phyloP scores from a whole-genome alignment of 306 rosid species.

The Cicer bijugum region DNA sequence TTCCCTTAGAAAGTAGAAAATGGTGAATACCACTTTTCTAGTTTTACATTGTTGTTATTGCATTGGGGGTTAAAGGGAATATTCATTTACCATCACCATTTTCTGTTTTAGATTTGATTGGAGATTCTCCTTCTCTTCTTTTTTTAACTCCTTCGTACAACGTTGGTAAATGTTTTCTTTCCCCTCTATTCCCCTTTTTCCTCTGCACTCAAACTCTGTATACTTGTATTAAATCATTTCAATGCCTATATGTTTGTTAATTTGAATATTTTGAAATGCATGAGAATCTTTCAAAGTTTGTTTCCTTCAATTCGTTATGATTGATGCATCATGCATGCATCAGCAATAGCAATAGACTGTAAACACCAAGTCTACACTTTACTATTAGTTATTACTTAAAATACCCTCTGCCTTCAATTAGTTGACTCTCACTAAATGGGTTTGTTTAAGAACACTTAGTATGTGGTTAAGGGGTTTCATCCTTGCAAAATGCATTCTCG shows the following conservation, averaged over 20 bases:
- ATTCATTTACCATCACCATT: conserved; percentile 37
- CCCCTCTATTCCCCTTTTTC: background rate
- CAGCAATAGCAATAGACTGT: conserved; percentile 38
- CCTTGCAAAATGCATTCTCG: too few relatives aligned
- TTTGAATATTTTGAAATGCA: conserved; percentile 21
- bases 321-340: conserved; percentile 42
- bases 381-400: background rate
- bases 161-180: conserved; percentile 25
- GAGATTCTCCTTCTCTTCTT: conserved; percentile 43
- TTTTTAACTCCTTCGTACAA: conserved; percentile 41
- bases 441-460: too few relatives aligned
- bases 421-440: too few relatives aligned
- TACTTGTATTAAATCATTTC: conserved; percentile 36
- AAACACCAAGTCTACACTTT: conserved; percentile 6
- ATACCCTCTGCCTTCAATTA: background rate
- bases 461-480: too few relatives aligned
- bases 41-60: conserved; percentile 42
- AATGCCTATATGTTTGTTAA: conserved; percentile 25
- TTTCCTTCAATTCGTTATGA: conserved; percentile 37
- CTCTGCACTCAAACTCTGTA: conserved; percentile 26
- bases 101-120: conserved; percentile 43
- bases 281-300: conserved; percentile 22
- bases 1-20: conserved; percentile 40
- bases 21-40: conserved; percentile 44
- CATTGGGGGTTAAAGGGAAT: conserved; percentile 46